Percentiles rank a stretch among this genome's conserved stretches.
phyloP scores from a whole-genome alignment of 176 grass and related monocot species.

The Dendrocalamus sinicus region DNA sequence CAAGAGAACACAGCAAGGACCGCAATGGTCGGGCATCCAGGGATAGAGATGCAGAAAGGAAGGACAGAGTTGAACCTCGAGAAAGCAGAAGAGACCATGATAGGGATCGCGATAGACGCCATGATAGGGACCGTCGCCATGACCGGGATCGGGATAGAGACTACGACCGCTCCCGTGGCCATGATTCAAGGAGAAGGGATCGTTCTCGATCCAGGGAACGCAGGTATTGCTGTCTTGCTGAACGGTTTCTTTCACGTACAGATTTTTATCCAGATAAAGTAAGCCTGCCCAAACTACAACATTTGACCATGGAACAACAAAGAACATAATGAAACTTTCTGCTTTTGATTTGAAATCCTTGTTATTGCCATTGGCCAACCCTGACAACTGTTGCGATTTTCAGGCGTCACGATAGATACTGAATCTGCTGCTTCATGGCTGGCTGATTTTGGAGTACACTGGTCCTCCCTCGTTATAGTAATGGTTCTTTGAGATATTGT shows the following conservation, averaged over 20 bases:
- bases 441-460: constrained; percentile 24
- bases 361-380: not conserved
- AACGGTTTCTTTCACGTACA: constrained; percentile 14
- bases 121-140: constrained; percentile 61
- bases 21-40: constrained; percentile 59
- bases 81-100: constrained; percentile 66
- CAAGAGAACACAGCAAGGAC: constrained; percentile 83
- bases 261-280: not conserved
- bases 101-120: constrained; percentile 77
- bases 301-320: not conserved
- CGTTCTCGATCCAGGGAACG: constrained; percentile 79
- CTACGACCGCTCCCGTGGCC: constrained; percentile 51
- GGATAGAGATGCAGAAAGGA: constrained; percentile 67
- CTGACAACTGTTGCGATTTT: not conserved
- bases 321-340: not conserved
- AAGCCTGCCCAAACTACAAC: not conserved
- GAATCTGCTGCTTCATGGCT: constrained; percentile 13
- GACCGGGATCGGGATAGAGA: constrained; percentile 78
- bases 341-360: constrained; percentile 5
- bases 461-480: constrained; percentile 21
- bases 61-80: constrained; percentile 62
- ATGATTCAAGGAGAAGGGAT: constrained; percentile 80
- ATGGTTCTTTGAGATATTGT: constrained; percentile 13
- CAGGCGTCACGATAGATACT: constrained; percentile 58
- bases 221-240: constrained; percentile 71